Evolutionary conservation across 805 yeast genomes (phyloP), one percentile per base, ranked within the genome.

Genomic region (Hemisphaericaspora nanyangensis): DNA sequence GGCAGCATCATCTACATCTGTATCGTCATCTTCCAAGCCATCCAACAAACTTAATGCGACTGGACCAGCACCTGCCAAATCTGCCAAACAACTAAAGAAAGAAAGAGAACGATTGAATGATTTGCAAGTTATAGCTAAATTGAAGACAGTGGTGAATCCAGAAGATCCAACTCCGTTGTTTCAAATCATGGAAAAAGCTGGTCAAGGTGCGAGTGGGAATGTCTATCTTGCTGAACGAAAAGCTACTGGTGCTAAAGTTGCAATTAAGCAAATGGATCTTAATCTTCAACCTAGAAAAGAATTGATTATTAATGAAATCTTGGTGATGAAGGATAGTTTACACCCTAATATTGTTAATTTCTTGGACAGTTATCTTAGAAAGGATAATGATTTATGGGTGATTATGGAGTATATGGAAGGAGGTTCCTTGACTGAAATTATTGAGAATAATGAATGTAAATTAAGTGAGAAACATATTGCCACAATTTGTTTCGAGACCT

Each of bases 361-460:
- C 62, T 65, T 93, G 44, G 98, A 91, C 56, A 88, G 96, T 1
- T 95, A 87, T 55, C 65, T 91, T 46, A 74, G 89, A 39, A 87
- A 88, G 4, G 70, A 74, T 35, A 74, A 77, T 43, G 97, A 93
- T 54, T 70, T 93, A 44, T 91, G 98, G 96, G 99, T 93, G n/a
- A 85, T 95, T 24, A 93, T 93, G 99, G 99, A 93, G 62, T 95
- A 81, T 60, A 93, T 93, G 99, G 97, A 95, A 65, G 99, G 99
- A 39, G 99, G 99, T 1, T 85, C 96, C 4, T 69, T 93, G 50
- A 93, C 98, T 0, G 99, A 93, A 65, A 86, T 95, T 29, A 90
- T 95, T 55, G 96, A 89, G 40, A 86, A 89, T 63, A 90, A 90
- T 58, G 81, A 80, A 38, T 60, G 52, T 47, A 73, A 77, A 34